These are phyloP conservation scores for Fraxinus floribunda DNA, from an alignment of 305 asterid genomes.

Conservation along the genomic window DNA sequence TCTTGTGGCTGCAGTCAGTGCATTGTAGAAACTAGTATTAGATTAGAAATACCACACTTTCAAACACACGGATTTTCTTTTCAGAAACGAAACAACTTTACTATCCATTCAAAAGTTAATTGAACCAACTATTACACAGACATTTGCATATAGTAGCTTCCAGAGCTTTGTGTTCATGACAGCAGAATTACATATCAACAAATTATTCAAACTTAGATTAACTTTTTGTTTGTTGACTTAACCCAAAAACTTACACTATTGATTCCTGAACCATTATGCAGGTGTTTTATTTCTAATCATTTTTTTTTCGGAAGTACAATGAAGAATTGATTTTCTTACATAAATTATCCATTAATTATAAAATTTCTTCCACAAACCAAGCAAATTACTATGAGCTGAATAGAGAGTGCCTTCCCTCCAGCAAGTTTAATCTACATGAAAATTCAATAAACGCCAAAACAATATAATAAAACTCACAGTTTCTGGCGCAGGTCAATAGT, in stretches of 20 bases:
- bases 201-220: background rate
- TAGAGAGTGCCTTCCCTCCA: background rate
- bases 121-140: background rate
- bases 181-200: background rate
- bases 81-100: background rate
- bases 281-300: background rate
- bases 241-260: background rate
- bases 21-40: background rate
- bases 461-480: slow-evolving; percentile 25
- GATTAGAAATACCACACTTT: background rate
- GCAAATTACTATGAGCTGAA: background rate
- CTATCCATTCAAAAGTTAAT: background rate
- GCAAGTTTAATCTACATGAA: background rate
- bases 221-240: background rate
- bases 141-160: background rate
- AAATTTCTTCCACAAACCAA: background rate
- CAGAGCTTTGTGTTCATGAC: slow-evolving; percentile 3
- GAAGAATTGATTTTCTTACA: background rate
- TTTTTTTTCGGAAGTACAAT: background rate
- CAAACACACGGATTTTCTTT: background rate
- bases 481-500: slow-evolving; percentile 32
- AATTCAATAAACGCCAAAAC: background rate
- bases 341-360: background rate
- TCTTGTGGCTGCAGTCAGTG: slow-evolving; percentile 38
- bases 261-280: background rate